Conservation (phyloP, 108 stramenopile species). For the Cyclotella kingstonii region DNA sequence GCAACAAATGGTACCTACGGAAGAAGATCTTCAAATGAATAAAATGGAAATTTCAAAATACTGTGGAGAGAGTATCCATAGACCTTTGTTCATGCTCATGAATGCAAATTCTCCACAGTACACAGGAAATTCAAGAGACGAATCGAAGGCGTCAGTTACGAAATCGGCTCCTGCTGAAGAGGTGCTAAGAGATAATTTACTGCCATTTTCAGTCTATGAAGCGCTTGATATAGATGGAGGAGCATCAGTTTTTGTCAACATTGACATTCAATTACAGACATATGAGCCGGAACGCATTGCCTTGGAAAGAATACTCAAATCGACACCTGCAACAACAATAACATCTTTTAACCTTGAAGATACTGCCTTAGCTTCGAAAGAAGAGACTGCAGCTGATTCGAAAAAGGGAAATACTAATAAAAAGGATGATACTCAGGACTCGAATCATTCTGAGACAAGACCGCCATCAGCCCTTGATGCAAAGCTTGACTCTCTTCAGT, state of each 20-base stretch:
- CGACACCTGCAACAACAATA: slow-evolving; percentile 27
- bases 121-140: background rate
- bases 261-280: slow-evolving; percentile 62
- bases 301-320: slow-evolving; percentile 70
- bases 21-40: slow-evolving; percentile 55
- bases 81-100: slow-evolving; percentile 46
- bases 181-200: slow-evolving; percentile 19
- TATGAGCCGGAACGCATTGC: slow-evolving; percentile 77
- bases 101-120: slow-evolving; percentile 25
- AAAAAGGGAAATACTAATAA: slow-evolving; percentile 13
- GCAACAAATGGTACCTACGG: slow-evolving; percentile 38
- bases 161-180: slow-evolving; percentile 5
- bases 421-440: slow-evolving; percentile 9
- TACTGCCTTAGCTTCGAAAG: background rate
- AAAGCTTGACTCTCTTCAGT: slow-evolving; percentile 26
- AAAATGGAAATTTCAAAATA: slow-evolving; percentile 44
- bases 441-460: slow-evolving; percentile 11
- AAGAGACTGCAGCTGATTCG: background rate
- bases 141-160: background rate
- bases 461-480: slow-evolving; percentile 39
- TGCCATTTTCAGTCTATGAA: slow-evolving; percentile 64
- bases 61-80: slow-evolving; percentile 35
- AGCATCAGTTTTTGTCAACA: slow-evolving; percentile 49
- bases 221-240: slow-evolving; percentile 12
- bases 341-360: background rate